phyloP scores from a whole-genome alignment of 768 basidiomycete species.

The Naganishia kalamii region DNA sequence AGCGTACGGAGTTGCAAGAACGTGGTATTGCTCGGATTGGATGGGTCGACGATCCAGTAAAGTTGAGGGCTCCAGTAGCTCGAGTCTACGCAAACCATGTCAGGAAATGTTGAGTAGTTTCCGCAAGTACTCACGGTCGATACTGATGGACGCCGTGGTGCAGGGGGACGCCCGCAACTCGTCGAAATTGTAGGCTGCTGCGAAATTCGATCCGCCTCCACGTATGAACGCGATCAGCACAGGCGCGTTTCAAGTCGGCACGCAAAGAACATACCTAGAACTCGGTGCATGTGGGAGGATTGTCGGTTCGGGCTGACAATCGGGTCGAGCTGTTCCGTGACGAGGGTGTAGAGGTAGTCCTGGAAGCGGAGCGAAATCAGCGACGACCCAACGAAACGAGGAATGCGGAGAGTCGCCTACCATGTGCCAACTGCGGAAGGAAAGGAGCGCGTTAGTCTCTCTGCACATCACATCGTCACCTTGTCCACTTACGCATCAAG shows the following conservation, averaged over 20 bases:
- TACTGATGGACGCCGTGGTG: slow-evolving; percentile 26
- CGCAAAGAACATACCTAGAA: slow-evolving; percentile 29
- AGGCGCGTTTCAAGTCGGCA: background rate
- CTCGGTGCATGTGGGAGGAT: slow-evolving; percentile 39
- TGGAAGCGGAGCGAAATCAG: background rate
- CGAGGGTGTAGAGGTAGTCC: slow-evolving; percentile 23
- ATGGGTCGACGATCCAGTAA: slow-evolving; percentile 15
- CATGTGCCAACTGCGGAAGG: slow-evolving; percentile 3
- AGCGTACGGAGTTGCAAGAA: background rate
- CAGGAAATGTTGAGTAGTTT: background rate
- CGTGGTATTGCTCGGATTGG: background rate
- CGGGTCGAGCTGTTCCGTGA: slow-evolving; percentile 38
- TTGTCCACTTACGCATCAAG: no score
- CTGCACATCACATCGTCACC: no score
- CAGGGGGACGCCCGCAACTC: slow-evolving; percentile 30
- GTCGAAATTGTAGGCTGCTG: slow-evolving; percentile 34
- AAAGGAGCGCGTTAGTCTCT: no score
- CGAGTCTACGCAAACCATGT: no score
- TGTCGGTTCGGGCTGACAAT: slow-evolving; percentile 37
- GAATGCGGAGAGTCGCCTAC: no score
- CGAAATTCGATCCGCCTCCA: slow-evolving; percentile 30
- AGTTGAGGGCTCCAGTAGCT: no score
- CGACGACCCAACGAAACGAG: no score
- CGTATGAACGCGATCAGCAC: background rate
- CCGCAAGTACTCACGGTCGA: background rate